phyloP scores from a whole-genome alignment of 2,329 filamentous ascomycete species.

The Nigrospora osmanthi region DNA sequence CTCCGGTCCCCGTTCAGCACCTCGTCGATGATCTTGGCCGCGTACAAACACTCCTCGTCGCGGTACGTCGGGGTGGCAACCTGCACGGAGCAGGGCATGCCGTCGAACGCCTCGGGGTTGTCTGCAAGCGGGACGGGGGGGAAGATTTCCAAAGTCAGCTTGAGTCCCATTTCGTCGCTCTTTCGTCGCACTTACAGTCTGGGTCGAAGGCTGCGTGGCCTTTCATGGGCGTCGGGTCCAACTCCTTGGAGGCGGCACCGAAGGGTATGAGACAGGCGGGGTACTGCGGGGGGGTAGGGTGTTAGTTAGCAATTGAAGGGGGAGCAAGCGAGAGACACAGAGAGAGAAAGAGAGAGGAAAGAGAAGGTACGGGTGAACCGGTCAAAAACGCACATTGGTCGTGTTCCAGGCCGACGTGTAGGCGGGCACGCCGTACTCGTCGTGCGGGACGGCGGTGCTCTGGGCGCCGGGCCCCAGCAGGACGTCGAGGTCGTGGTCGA shows the following conservation, averaged over 20 bases:
- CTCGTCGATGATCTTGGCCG: slow-evolving; percentile 20
- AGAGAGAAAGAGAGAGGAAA: fast-evolving
- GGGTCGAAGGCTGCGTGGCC: slow-evolving; percentile 17
- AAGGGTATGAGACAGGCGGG: slow-evolving; percentile 41
- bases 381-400: slow-evolving; percentile 33
- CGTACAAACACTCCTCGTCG: slow-evolving; percentile 35
- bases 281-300: slow-evolving; percentile 24
- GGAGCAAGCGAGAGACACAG: neutral
- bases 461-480: slow-evolving; percentile 40
- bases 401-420: slow-evolving; percentile 45
- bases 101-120: slow-evolving; percentile 28
- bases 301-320: neutral
- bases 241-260: slow-evolving; percentile 28
- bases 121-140: slow-evolving; percentile 27
- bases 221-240: slow-evolving; percentile 25
- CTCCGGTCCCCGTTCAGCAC: neutral
- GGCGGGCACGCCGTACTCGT: slow-evolving; percentile 35
- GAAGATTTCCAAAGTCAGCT: neutral
- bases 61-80: slow-evolving; percentile 34
- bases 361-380: too few species aligned
- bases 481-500: slow-evolving; percentile 36
- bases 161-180: too few species aligned
- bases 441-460: slow-evolving; percentile 41
- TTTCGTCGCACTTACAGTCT: slow-evolving; percentile 18
- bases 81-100: slow-evolving; percentile 37